Evolutionary conservation across 805 yeast species (phyloP).

Genomic region (Hanseniaspora clermontiae): DNA sequence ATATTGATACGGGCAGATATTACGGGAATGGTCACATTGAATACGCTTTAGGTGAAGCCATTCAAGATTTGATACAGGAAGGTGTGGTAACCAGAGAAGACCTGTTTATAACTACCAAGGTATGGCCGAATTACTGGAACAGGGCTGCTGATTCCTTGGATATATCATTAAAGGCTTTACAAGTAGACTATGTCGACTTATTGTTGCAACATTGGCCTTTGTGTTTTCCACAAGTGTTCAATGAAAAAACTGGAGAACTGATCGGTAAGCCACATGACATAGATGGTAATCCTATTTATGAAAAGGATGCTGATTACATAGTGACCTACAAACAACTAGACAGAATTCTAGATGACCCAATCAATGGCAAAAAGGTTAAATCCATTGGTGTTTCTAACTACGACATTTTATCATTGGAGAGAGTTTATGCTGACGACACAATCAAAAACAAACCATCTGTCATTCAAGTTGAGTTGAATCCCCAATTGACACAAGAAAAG

Average conservation of each 20-base stretch:
- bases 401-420: slow-evolving; percentile 30
- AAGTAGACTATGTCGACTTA: slow-evolving; percentile 64
- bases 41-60: slow-evolving; percentile 31
- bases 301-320: slow-evolving; percentile 32
- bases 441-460: slow-evolving; percentile 38
- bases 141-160: slow-evolving; percentile 42
- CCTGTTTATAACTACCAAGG: slow-evolving; percentile 60
- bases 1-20: slow-evolving; percentile 16
- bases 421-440: slow-evolving; percentile 31
- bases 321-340: slow-evolving; percentile 45
- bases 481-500: slow-evolving; percentile 52
- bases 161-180: slow-evolving; percentile 45
- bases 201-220: slow-evolving; percentile 45
- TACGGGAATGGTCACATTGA: slow-evolving; percentile 14
- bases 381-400: slow-evolving; percentile 52
- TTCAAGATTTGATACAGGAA: slow-evolving; percentile 35
- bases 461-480: slow-evolving; percentile 62
- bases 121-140: slow-evolving; percentile 47
- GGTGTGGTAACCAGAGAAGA: slow-evolving; percentile 41
- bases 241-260: slow-evolving; percentile 11
- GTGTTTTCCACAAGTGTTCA: slow-evolving; percentile 1
- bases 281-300: slow-evolving; percentile 27
- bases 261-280: slow-evolving; percentile 22
- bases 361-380: slow-evolving; percentile 33
- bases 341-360: slow-evolving; percentile 22